Conservation (phyloP, 331 rosid species). For the Saraca asoca region DNA sequence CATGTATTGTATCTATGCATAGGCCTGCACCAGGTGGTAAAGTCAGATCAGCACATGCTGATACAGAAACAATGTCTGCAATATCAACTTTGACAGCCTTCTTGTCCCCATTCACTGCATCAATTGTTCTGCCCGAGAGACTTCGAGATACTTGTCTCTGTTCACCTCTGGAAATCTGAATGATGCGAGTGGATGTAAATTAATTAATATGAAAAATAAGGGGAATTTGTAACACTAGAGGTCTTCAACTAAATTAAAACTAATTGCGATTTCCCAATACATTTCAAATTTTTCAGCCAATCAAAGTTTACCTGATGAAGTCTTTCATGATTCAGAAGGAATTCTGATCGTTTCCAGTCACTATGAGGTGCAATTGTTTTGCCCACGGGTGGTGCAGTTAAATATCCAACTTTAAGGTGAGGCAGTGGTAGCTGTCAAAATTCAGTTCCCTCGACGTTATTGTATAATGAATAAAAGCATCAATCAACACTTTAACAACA, state of each 20-base stretch:
- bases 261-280: slow-evolving; percentile 18
- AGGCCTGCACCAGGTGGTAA: slow-evolving; percentile 99
- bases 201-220: neutral
- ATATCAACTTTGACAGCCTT: slow-evolving; percentile 71
- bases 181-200: slow-evolving; percentile 22
- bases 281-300: slow-evolving; percentile 19
- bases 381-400: slow-evolving; percentile 90
- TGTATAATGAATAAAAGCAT: slow-evolving; percentile 26
- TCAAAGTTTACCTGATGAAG: slow-evolving; percentile 69
- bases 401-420: slow-evolving; percentile 84
- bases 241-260: slow-evolving; percentile 11
- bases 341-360: slow-evolving; percentile 92
- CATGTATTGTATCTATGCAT: slow-evolving; percentile 78
- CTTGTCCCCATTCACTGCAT: slow-evolving; percentile 57
- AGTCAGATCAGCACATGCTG: slow-evolving; percentile 95
- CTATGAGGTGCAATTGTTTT: slow-evolving; percentile 79
- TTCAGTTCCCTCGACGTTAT: slow-evolving; percentile 38
- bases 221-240: slow-evolving; percentile 10
- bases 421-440: slow-evolving; percentile 90
- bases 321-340: slow-evolving; percentile 83
- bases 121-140: slow-evolving; percentile 59
- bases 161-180: slow-evolving; percentile 66
- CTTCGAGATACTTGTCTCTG: slow-evolving; percentile 52
- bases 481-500: slow-evolving; percentile 21
- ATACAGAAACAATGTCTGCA: slow-evolving; percentile 87